Base-by-base conservation (phyloP, 495 filamentous ascomycete species). In the Xylaria grammica region DNA sequence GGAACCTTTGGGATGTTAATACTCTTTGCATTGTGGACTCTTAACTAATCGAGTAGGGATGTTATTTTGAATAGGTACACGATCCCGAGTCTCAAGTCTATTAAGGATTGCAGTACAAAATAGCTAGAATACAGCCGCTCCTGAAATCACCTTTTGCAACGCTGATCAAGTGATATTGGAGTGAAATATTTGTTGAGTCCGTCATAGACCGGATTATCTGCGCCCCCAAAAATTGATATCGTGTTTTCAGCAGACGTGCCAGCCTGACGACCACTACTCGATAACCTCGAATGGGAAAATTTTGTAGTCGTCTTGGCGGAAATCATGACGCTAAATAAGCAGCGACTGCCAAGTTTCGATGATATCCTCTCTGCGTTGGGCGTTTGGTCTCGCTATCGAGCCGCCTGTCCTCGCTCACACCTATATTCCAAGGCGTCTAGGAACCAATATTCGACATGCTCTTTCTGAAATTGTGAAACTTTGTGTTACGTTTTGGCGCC, bases 401-500 rank as follows among this genome's bases (percentile, higher is more conserved):
- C 29, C 46, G 32, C 10, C 17, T 34, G 13, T 50, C 15, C 22
- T 38, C 26, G n/a, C 46, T 20, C 15, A 11, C 58, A 20, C 46
- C 45, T 20, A 53, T 62, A 40, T 40, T 42, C 26, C 36, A 62
- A 42, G 40, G 60, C 29, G 38, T 53, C 11, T 1, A 6, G 40
- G 44, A 13, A 62, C 22, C 17, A 27, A 24, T 8, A 32, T 46
- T 54, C 50, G 38, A 29, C 20, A 54, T 17, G 34, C 5, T 36
- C 34, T 36, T 36, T 36, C 5, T 36, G 8, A 22, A n/a, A 6
- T 46, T 24, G 19, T 19, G 50, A 24, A n/a, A 38, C 60, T 53
- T 56, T 57, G 27, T 65, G 40, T 74, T 67, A 74, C 64, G 72
- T 74, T 67, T 72, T 72, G 59, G 69, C 69, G 53, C 65, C 69